A percentile compares a stretch with the other conserved stretches of the same genome.
Conservation (phyloP, 2,329 filamentous ascomycete species). For the Cercospora sp. region DNA sequence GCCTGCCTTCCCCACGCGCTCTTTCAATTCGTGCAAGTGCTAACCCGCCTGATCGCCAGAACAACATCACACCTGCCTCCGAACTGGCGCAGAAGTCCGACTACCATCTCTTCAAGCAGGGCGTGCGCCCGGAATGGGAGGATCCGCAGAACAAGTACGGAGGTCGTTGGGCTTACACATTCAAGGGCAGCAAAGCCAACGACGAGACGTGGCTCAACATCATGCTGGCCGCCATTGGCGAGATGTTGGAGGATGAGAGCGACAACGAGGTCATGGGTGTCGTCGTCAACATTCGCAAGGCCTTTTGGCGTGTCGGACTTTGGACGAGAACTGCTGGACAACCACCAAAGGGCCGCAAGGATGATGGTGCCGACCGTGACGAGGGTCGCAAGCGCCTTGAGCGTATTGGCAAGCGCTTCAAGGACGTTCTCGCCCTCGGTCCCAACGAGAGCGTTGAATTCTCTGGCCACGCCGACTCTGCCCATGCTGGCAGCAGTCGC, state of each 20-base stretch:
- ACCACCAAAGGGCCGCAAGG: constrained; percentile 70
- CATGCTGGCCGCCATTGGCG: constrained; percentile 93
- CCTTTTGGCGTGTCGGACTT: constrained; percentile 94
- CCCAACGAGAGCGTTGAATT: constrained; percentile 82
- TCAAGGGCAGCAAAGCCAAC: constrained; percentile 92
- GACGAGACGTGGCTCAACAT: constrained; percentile 99
- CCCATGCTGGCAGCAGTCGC: constrained; percentile 87
- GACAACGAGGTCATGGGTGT: constrained; percentile 99
- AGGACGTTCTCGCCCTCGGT: constrained; percentile 82
- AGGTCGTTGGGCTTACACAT: constrained; percentile 97
- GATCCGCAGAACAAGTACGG: constrained; percentile 98
- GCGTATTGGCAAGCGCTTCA: constrained; percentile 86
- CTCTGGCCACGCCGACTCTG: constrained; percentile 92
- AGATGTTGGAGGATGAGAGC: constrained; percentile 91
- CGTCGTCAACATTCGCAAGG: constrained; percentile 97
- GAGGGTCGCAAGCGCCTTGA: constrained; percentile 84
- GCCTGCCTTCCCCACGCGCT: not conserved
- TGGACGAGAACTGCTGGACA: constrained; percentile 92
- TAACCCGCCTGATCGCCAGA: constrained; percentile 56
- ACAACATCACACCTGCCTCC: constrained; percentile 96
- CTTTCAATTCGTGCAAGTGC: constrained; percentile 11
- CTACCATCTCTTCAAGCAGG: constrained; percentile 98
- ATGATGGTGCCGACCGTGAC: constrained; percentile 48
- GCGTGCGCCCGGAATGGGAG: constrained; percentile 97
- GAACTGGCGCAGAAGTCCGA: constrained; percentile 97